phyloP scores from a whole-genome alignment of 768 basidiomycete species.

The Leccinellum luteum region DNA sequence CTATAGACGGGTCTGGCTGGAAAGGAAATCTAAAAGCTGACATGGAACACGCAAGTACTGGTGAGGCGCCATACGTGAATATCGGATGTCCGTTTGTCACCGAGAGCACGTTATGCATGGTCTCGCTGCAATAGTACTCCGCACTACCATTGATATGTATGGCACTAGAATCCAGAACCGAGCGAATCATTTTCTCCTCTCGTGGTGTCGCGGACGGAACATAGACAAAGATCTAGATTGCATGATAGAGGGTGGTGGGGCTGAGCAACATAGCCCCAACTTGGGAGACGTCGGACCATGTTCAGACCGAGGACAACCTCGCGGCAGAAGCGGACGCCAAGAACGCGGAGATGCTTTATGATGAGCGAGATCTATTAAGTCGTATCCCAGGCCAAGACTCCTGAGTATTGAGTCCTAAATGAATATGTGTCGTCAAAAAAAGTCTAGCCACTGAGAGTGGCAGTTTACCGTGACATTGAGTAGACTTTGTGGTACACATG shows the following conservation, averaged over 20 bases:
- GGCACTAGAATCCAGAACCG: background rate
- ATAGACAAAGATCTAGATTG: background rate
- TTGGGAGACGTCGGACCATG: background rate
- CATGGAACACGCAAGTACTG: background rate
- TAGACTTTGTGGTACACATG: no score
- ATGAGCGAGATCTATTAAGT: background rate
- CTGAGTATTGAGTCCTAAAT: no score
- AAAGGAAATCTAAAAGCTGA: background rate
- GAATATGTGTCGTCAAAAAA: background rate
- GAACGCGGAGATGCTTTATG: background rate
- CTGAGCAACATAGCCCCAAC: background rate
- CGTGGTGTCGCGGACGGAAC: background rate
- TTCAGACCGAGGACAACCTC: no score
- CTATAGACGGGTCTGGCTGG: background rate
- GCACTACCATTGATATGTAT: background rate
- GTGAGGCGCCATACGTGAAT: background rate
- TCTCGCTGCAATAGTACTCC: background rate
- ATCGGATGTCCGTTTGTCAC: background rate
- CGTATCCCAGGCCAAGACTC: background rate
- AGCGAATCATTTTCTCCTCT: background rate
- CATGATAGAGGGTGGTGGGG: background rate
- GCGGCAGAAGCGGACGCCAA: background rate
- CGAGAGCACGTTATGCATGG: background rate
- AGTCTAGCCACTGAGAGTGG: background rate
- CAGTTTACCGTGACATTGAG: no score